Evolutionary conservation across 2,329 filamentous ascomycete genomes (phyloP), one percentile per base, ranked within the genome.

Genomic region (Geosmithia putterillii): DNA sequence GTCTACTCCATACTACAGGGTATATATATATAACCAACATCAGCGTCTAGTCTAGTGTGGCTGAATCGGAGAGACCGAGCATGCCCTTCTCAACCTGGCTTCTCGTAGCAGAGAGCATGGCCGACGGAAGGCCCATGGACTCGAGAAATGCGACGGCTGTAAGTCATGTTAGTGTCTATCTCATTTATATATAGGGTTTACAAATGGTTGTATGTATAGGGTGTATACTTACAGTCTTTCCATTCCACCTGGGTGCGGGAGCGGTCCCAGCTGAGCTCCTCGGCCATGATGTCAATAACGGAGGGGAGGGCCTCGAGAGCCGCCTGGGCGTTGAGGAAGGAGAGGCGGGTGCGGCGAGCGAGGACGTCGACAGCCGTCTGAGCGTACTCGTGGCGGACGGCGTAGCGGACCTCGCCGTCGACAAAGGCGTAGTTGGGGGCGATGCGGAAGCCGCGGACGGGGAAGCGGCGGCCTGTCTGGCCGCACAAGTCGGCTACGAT

Each of bases 321-420:
- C 10, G 89, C 89, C 61, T 95, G 86, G 5, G 88, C 88, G 58
- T 95, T 95, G 51, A 95, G 66, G 67, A 95, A 96, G 8, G 88
- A 85, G 44, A 95, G 66, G 45, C 90, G 73, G 36, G 85, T 95
- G 48, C 89, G 74, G 46, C 90, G 76, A 3, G 88, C 89, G 40
- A 95, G 70, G 12, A 95, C 83, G 57, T 95, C 89, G 15, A 89
- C 82, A 2, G 87, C 86, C 3, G 86, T 94, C 62, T 94, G 86
- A 3, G 90, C 90, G 56, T 94, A 94, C 65, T 95, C 90, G 61
- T 94, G 82, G 42, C 81, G 73, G 36, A 94, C 79, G 20, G 87
- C 87, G 59, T 95, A 95, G 44, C 87, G 79, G 36, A 95, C 74
- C 65, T 96, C 90, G 41, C 88, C 88, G 55, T 95, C 89, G 21